Evolutionary conservation across 352 stramenopile species (phyloP).

Genomic region (Phytopythium kandeliae): DNA sequence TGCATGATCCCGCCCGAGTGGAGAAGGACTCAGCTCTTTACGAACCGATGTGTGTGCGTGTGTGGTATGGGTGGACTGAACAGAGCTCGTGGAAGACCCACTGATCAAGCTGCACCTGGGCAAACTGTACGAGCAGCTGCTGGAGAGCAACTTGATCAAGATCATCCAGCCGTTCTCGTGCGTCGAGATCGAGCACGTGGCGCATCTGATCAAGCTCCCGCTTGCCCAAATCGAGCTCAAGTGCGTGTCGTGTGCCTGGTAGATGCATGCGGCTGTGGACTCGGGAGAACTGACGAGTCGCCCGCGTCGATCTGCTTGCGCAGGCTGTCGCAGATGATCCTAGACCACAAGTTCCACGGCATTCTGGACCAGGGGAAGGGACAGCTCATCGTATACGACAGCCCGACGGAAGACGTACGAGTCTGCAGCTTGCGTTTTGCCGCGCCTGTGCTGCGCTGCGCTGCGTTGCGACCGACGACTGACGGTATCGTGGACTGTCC

Average conservation of each 20-base stretch:
- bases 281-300: not conserved
- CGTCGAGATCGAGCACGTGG: constrained; percentile 96
- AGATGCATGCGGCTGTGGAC: too few relatives aligned
- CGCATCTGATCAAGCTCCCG: constrained; percentile 96
- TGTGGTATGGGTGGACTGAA: constrained; percentile 4
- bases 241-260: too few relatives aligned
- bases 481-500: not conserved
- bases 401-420: constrained; percentile 88
- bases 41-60: not conserved
- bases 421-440: constrained; percentile 14
- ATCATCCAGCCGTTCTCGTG: constrained; percentile 98
- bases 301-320: not conserved
- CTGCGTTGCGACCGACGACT: not conserved
- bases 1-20: too few relatives aligned
- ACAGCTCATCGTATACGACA: constrained; percentile 98
- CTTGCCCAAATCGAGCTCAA: constrained; percentile 80
- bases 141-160: constrained; percentile 99
- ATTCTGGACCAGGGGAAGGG: constrained; percentile 99
- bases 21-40: too few relatives aligned
- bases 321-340: constrained; percentile 99
- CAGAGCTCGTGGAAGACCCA: constrained; percentile 79
- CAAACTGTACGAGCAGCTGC: constrained; percentile 96
- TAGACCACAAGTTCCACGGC: constrained; percentile 98
- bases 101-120: constrained; percentile 94
- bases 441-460: constrained; percentile 2